Conservation (phyloP, 2,329 filamentous ascomycete species). For the Microsporum ferrugineum region DNA sequence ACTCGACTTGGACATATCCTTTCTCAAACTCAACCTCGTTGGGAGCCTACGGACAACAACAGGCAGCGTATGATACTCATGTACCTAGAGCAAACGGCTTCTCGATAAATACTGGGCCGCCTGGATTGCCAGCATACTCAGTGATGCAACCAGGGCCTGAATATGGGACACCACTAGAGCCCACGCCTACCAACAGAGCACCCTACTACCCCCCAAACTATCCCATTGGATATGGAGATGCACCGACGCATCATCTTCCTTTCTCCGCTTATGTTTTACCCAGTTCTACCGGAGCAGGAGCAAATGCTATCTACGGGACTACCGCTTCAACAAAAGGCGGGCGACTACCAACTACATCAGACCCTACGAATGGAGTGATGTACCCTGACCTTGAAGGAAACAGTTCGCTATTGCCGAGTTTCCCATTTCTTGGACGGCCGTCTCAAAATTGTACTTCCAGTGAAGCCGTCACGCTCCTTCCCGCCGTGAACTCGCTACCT, state of each 20-base stretch:
- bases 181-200: not conserved
- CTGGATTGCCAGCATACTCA: conserved; percentile 3
- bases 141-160: conserved; percentile 6
- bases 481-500: conserved; percentile 17
- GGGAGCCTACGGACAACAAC: conserved; percentile 5
- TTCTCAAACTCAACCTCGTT: conserved; percentile 13
- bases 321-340: not conserved
- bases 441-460: conserved; percentile 17
- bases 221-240: not conserved
- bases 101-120: conserved; percentile 4
- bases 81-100: not conserved
- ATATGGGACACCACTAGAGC: not conserved
- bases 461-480: conserved; percentile 21
- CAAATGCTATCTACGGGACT: not conserved
- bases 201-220: not conserved
- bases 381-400: conserved; percentile 2
- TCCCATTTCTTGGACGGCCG: conserved; percentile 4
- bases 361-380: not conserved
- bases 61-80: conserved; percentile 4
- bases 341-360: not conserved
- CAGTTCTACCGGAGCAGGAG: not conserved
- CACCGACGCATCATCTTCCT: not conserved
- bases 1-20: conserved; percentile 22
- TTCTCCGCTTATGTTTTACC: not conserved
- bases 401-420: not conserved